phyloP scores from a whole-genome alignment of 1,139 yeast species.

The Magnusiomyces suaveolens region DNA sequence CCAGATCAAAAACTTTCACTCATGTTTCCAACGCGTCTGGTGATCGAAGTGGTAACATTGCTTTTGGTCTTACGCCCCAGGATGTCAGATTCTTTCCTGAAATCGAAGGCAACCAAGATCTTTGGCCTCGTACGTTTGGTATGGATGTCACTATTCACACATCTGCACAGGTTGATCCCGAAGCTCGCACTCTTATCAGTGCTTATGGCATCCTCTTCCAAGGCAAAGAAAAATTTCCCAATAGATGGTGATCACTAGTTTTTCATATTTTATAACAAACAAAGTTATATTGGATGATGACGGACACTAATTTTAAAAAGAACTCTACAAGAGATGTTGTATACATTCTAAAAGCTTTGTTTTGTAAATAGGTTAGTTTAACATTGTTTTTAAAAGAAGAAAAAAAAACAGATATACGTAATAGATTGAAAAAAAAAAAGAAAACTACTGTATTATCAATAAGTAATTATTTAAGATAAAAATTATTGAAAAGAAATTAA shows the following conservation, averaged over 20 bases:
- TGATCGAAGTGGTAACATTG: constrained; percentile 74
- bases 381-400: too few relatives aligned
- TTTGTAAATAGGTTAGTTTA: too few relatives aligned
- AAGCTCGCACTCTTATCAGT: constrained; percentile 80
- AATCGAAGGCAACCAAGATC: constrained; percentile 80
- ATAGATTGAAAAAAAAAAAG: too few relatives aligned
- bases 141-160: constrained; percentile 81
- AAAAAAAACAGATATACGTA: too few relatives aligned
- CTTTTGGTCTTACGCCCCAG: constrained; percentile 73
- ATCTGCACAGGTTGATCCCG: constrained; percentile 80
- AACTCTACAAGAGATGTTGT: too few relatives aligned
- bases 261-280: too few relatives aligned
- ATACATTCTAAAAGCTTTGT: too few relatives aligned
- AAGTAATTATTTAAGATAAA: too few relatives aligned
- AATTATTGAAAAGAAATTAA: too few relatives aligned
- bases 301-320: too few relatives aligned
- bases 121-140: constrained; percentile 83
- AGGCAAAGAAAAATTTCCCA: constrained; percentile 40
- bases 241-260: constrained; percentile 21
- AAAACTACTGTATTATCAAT: too few relatives aligned
- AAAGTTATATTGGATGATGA: not conserved
- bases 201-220: constrained; percentile 74
- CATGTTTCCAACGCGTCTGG: constrained; percentile 75
- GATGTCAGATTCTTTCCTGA: constrained; percentile 85
- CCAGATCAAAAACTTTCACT: constrained; percentile 78